These are phyloP conservation scores for Alternaria novae-zelandiae DNA, from an alignment of 2,329 filamentous ascomycete genomes.

Conservation along the genomic window DNA sequence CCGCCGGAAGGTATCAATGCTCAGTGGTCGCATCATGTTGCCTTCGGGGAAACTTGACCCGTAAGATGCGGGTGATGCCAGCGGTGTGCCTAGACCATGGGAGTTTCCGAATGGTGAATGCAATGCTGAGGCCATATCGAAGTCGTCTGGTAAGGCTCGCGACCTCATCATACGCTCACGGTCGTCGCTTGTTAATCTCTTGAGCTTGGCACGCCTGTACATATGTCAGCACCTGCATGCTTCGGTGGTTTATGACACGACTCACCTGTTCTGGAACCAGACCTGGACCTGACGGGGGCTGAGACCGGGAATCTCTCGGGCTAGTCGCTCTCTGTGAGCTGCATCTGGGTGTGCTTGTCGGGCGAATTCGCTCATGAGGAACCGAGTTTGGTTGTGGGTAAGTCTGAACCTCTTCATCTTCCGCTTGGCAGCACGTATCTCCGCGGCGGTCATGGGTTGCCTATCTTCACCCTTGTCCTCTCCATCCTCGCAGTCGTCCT, in stretches of 20 bases:
- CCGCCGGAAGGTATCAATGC: constrained; percentile 71
- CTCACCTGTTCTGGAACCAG: constrained; percentile 97
- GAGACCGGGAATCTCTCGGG: constrained; percentile 87
- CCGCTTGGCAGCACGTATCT: constrained; percentile 57
- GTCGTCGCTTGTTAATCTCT: constrained; percentile 66
- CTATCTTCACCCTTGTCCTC: constrained; percentile 41
- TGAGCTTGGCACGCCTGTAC: constrained; percentile 65
- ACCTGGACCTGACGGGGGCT: constrained; percentile 94
- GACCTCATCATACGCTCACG: constrained; percentile 67
- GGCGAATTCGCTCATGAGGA: constrained; percentile 95
- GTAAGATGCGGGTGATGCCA: constrained; percentile 54
- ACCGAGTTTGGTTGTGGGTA: constrained; percentile 96
- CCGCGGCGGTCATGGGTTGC: constrained; percentile 54
- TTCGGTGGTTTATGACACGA: constrained; percentile 3
- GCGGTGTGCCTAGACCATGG: constrained; percentile 55
- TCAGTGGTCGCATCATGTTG: constrained; percentile 70
- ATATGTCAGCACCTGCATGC: constrained; percentile 18
- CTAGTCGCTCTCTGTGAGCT: constrained; percentile 84
- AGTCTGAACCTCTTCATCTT: constrained; percentile 82
- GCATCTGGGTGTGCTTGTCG: constrained; percentile 94
- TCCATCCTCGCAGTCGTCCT: constrained; percentile 41
- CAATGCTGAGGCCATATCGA: constrained; percentile 66
- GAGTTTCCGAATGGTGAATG: constrained; percentile 59
- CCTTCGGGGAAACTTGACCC: constrained; percentile 54
- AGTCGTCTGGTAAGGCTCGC: constrained; percentile 64